Conservation (phyloP, 768 basidiomycete species). For the Tricholoma terreum region DNA sequence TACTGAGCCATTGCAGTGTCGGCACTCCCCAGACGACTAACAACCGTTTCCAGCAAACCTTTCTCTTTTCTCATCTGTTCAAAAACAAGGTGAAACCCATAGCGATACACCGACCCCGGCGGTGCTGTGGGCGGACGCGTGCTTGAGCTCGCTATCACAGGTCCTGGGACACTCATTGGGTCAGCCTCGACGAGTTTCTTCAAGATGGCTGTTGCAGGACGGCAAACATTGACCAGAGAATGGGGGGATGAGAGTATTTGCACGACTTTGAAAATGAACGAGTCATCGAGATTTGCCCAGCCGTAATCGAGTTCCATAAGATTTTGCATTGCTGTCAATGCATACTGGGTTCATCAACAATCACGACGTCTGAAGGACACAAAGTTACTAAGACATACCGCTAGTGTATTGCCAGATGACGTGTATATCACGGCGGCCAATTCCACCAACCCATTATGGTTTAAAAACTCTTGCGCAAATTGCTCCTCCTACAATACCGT, state of each 20-base stretch:
- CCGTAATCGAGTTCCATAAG: constrained; percentile 85
- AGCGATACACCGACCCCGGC: constrained; percentile 74
- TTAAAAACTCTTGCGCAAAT: constrained; percentile 77
- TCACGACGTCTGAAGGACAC: not conserved
- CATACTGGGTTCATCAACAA: constrained; percentile 52
- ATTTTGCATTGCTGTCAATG: constrained; percentile 81
- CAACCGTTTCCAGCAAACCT: constrained; percentile 76
- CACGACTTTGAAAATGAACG: constrained; percentile 76
- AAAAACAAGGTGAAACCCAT: constrained; percentile 82
- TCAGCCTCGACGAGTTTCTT: constrained; percentile 89
- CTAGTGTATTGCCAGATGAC: constrained; percentile 79
- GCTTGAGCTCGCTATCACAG: constrained; percentile 58
- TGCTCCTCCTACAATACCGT: constrained; percentile 62
- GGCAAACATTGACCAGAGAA: constrained; percentile 85
- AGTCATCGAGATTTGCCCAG: constrained; percentile 68
- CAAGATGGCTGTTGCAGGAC: constrained; percentile 87
- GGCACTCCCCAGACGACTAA: constrained; percentile 71
- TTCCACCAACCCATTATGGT: constrained; percentile 64
- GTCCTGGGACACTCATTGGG: constrained; percentile 62
- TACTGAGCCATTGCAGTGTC: constrained; percentile 84
- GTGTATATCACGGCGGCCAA: constrained; percentile 67
- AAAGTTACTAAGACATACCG: constrained; percentile 44
- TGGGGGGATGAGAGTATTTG: constrained; percentile 72
- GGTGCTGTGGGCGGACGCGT: constrained; percentile 47
- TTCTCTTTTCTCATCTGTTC: constrained; percentile 76